Conservation (phyloP, 495 filamentous ascomycete species). For the Hypoxylon fuscum region DNA sequence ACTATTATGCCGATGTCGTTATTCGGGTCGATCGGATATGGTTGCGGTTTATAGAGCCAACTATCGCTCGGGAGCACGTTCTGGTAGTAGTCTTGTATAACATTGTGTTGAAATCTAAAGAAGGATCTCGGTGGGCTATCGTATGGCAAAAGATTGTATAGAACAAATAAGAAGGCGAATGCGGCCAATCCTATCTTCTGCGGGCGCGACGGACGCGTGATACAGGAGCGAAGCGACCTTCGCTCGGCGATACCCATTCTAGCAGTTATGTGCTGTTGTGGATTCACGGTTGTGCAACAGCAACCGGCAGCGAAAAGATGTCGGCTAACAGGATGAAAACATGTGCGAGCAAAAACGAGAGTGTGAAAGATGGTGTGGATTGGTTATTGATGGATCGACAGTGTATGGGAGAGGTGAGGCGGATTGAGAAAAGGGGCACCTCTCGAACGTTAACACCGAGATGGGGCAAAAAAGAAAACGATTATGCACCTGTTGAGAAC, state of each 20-base stretch:
- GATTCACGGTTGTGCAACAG: slow-evolving; percentile 14
- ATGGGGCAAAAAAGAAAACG: slow-evolving; percentile 17
- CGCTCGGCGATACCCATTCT: slow-evolving; percentile 43
- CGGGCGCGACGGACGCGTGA: slow-evolving; percentile 38
- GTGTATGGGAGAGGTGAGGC: background rate
- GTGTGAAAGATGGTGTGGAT: slow-evolving; percentile 10
- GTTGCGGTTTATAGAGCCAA: slow-evolving; percentile 40
- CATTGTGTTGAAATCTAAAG: slow-evolving; percentile 43
- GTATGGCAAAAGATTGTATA: slow-evolving; percentile 37
- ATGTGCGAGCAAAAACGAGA: slow-evolving; percentile 25
- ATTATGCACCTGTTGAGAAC: slow-evolving; percentile 23
- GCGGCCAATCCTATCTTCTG: slow-evolving; percentile 38
- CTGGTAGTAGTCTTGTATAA: slow-evolving; percentile 40
- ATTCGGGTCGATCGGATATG: slow-evolving; percentile 44
- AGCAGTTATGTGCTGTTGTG: slow-evolving; percentile 6
- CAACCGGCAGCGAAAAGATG: slow-evolving; percentile 8
- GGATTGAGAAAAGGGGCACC: slow-evolving; percentile 2
- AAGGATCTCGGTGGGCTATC: slow-evolving; percentile 40
- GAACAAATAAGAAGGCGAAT: slow-evolving; percentile 35
- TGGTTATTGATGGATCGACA: background rate
- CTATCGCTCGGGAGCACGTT: slow-evolving; percentile 41
- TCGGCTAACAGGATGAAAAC: slow-evolving; percentile 12
- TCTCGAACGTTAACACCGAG: background rate
- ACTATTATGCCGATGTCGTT: slow-evolving; percentile 53
- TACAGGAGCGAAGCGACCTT: slow-evolving; percentile 39